Evolutionary conservation across 768 basidiomycete species (phyloP), one percentile per base, ranked within the genome.

Genomic region (Tricholoma saponaceum): DNA sequence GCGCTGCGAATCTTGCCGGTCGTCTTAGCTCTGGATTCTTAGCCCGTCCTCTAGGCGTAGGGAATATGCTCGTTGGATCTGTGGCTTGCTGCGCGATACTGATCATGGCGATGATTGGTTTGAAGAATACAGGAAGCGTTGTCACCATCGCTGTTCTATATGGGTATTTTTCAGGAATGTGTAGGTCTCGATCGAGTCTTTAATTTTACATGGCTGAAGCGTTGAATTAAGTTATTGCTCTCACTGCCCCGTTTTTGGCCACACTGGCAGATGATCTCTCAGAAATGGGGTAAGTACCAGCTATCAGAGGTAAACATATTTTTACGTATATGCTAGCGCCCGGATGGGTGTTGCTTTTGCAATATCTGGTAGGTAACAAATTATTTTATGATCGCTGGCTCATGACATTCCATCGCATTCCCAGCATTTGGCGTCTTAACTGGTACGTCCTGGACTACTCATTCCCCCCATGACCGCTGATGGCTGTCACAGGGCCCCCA

Each of bases 131-230:
- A 9, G 67, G 64, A 0, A 67, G 72, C 26, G 65, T 73, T n/a
- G 65, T 73, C 25, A 59, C 70, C 8, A 69, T 80, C 43, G 69
- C 72, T 5, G 58, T 77, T 5, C 57, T 79, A 4, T 79, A 73
- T 56, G 79, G 79, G 1, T 73, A 77, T 54, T 76, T 73, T 16
- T 68, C 74, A 5, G 75, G 75, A 4, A 68, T 67, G 28, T 69
- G 64, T 58, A 52, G 47, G 58, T 56, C 32, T 46, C 18, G 10
- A 23, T 25, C 20, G 3, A 25, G 23, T 25, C 23, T 3, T 25
- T 13, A 32, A 32, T 10, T 51, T 32, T 18, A 51, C 22, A 22
- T 23, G 10, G n/a, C 20, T 52, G 33, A 51, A 51, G 8, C 20
- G 33, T 52, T 39, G 16, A 6, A n/a, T 23, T 23, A 46, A 46